These are phyloP conservation scores for Meredithiella fracta DNA, from an alignment of 2,329 filamentous ascomycete genomes.

Conservation along the genomic window DNA sequence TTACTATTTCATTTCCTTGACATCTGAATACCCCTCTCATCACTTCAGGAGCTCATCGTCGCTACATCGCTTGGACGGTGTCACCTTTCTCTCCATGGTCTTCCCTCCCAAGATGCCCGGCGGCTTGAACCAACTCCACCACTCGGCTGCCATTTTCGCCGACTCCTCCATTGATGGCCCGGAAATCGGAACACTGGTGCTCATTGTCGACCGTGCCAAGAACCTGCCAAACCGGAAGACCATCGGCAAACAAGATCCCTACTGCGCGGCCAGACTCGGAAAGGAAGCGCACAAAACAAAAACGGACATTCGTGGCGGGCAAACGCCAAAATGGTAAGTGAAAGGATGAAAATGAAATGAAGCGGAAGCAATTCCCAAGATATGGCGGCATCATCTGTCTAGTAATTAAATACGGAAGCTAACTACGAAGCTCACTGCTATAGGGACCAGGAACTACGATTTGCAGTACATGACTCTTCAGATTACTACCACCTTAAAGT, in stretches of 20 bases:
- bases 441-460: constrained; percentile 95
- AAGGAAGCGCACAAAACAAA: constrained; percentile 97
- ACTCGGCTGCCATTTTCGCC: constrained; percentile 84
- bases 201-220: constrained; percentile 86
- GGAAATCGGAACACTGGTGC: constrained; percentile 79
- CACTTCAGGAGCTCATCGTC: background rate
- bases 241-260: constrained; percentile 96
- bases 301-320: constrained; percentile 83
- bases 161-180: constrained; percentile 90
- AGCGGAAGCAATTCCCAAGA: background rate
- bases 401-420: too few relatives aligned
- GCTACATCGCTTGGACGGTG: background rate
- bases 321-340: constrained; percentile 80
- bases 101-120: constrained; percentile 32
- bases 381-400: too few relatives aligned
- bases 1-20: too few relatives aligned
- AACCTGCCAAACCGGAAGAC: constrained; percentile 93
- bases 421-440: background rate
- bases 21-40: too few relatives aligned
- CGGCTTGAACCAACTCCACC: constrained; percentile 41
- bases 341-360: background rate
- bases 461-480: constrained; percentile 85
- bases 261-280: constrained; percentile 80
- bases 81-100: background rate
- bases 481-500: constrained; percentile 95